Evolutionary conservation across 2,329 filamentous ascomycete species (phyloP).

Genomic region (Cladobotryum mycophilum): DNA sequence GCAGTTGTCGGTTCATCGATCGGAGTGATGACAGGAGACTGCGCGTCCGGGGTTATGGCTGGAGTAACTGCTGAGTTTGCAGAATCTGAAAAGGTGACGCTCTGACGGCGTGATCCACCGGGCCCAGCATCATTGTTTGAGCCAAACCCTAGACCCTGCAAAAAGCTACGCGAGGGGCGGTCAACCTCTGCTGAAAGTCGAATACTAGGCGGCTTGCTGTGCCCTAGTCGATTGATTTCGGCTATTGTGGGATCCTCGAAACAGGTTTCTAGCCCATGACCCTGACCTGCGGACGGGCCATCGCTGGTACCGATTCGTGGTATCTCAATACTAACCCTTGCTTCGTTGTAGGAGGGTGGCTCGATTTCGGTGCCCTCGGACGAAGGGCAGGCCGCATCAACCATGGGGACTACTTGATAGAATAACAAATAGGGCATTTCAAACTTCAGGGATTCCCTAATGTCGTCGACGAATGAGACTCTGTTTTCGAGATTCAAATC

Average conservation of each 20-base stretch:
- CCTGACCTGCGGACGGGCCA: slow-evolving; percentile 12
- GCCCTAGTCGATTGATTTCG: slow-evolving; percentile 14
- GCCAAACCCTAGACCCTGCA: slow-evolving; percentile 36
- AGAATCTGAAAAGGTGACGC: slow-evolving; percentile 44
- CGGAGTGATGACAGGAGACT: slow-evolving; percentile 36
- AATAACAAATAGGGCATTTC: slow-evolving; percentile 94
- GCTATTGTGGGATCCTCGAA: slow-evolving; percentile 21
- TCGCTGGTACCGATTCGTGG: slow-evolving; percentile 14
- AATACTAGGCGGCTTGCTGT: slow-evolving; percentile 41
- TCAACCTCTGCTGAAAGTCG: slow-evolving; percentile 53
- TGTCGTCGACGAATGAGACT: slow-evolving; percentile 70
- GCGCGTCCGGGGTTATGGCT: slow-evolving; percentile 28
- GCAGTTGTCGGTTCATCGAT: slow-evolving; percentile 47
- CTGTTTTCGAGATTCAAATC: slow-evolving; percentile 66
- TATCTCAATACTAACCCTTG: slow-evolving; percentile 36
- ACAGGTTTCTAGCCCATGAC: slow-evolving; percentile 7
- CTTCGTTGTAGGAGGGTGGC: slow-evolving; percentile 55
- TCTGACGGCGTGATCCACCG: slow-evolving; percentile 42
- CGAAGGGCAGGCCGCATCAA: slow-evolving; percentile 54
- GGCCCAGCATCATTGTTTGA: slow-evolving; percentile 24
- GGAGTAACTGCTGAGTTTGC: slow-evolving; percentile 35
- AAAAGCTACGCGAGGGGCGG: slow-evolving; percentile 40
- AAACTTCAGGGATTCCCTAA: slow-evolving; percentile 66
- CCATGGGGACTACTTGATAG: slow-evolving; percentile 87
- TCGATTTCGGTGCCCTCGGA: slow-evolving; percentile 41